phyloP scores from a whole-genome alignment of 2,329 filamentous ascomycete genomes.

The Cladosporium sp. region DNA sequence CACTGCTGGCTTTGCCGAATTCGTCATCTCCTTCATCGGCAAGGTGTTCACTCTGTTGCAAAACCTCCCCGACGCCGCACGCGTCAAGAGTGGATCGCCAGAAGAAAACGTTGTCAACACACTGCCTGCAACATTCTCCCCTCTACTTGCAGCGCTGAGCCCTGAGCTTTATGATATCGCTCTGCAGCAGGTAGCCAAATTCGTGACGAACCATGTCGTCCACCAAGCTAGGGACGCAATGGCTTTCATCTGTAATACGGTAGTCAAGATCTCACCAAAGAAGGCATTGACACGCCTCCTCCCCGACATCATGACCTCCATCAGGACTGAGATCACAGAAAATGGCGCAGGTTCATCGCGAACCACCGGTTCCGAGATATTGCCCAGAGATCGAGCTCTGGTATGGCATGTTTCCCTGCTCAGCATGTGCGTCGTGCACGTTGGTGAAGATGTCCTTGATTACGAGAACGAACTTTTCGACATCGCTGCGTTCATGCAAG shows the following conservation, averaged over 20 bases:
- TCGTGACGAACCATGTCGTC: slow-evolving; percentile 90
- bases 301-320: slow-evolving; percentile 85
- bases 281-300: slow-evolving; percentile 90
- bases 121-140: slow-evolving; percentile 84
- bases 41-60: slow-evolving; percentile 94
- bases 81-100: slow-evolving; percentile 84
- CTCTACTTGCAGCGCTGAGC: slow-evolving; percentile 85
- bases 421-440: slow-evolving; percentile 96
- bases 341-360: slow-evolving; percentile 94
- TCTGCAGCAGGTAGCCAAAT: slow-evolving; percentile 86
- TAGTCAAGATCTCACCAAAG: slow-evolving; percentile 93
- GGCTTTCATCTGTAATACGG: slow-evolving; percentile 95
- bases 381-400: slow-evolving; percentile 86
- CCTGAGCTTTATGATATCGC: slow-evolving; percentile 91
- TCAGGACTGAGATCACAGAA: slow-evolving; percentile 94
- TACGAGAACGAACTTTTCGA: slow-evolving; percentile 88
- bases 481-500: slow-evolving; percentile 94
- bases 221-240: slow-evolving; percentile 96
- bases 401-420: slow-evolving; percentile 98
- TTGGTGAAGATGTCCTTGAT: slow-evolving; percentile 83
- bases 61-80: slow-evolving; percentile 87
- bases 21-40: slow-evolving; percentile 84
- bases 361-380: slow-evolving; percentile 88
- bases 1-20: slow-evolving; percentile 90
- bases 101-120: slow-evolving; percentile 98